Conservation (phyloP, 2,329 filamentous ascomycete species). For the Monilinia fructicola region DNA sequence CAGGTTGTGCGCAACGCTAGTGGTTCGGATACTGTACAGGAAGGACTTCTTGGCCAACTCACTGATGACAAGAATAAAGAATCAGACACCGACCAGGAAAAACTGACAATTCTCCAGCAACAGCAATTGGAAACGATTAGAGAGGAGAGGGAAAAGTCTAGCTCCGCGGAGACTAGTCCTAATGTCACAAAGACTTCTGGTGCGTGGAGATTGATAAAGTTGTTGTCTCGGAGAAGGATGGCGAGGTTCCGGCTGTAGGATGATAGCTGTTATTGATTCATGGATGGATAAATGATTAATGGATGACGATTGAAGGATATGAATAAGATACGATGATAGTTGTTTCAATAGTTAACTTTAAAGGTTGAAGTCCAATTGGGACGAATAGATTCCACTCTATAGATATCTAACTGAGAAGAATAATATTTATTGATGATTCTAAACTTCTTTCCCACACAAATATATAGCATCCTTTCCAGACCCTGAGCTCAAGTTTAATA, state of each 20-base stretch:
- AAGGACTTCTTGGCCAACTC: background rate
- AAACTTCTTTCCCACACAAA: too few species aligned
- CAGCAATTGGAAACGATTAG: slow-evolving; percentile 12
- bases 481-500: too few species aligned
- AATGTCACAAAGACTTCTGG: background rate
- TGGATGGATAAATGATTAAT: background rate
- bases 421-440: too few species aligned
- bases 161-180: background rate
- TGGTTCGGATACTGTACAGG: background rate
- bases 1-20: background rate
- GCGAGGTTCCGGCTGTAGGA: background rate
- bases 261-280: background rate
- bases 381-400: too few species aligned
- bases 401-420: too few species aligned
- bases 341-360: too few species aligned
- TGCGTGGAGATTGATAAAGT: background rate
- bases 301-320: slow-evolving; percentile 4
- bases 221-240: background rate
- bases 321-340: background rate
- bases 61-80: background rate
- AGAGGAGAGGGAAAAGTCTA: slow-evolving; percentile 12
- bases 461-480: too few species aligned
- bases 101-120: background rate
- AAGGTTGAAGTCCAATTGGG: too few species aligned
- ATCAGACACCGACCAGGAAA: background rate